Conservation (phyloP, 345 rosid species). For the Bruguiera gymnorhiza region DNA sequence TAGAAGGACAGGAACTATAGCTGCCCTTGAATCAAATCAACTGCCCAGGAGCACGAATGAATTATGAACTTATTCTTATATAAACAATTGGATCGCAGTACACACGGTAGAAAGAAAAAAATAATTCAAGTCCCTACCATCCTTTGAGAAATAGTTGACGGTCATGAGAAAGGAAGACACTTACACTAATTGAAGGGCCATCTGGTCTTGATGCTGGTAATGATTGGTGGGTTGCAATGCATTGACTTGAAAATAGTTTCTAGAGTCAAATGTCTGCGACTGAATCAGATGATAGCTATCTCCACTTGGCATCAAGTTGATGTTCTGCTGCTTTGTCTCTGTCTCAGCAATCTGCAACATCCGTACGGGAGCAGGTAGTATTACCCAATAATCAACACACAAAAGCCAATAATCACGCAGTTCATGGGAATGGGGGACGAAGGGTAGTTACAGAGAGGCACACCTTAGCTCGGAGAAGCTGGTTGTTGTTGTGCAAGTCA, state of each 20-base stretch:
- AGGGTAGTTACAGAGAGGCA: neutral
- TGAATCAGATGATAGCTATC: slow-evolving; percentile 56
- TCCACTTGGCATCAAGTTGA: slow-evolving; percentile 82
- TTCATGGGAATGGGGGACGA: too few relatives aligned
- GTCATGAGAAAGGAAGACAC: slow-evolving; percentile 1
- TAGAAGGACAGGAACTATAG: neutral
- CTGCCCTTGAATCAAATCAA: slow-evolving; percentile 9
- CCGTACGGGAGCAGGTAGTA: too few relatives aligned
- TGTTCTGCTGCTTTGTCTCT: slow-evolving; percentile 66
- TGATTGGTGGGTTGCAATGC: slow-evolving; percentile 72
- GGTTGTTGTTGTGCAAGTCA: slow-evolving; percentile 92
- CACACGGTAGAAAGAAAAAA: too few relatives aligned
- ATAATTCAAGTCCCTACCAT: too few relatives aligned
- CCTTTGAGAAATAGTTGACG: too few relatives aligned
- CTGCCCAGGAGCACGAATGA: slow-evolving; percentile 12
- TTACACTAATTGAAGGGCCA: slow-evolving; percentile 85
- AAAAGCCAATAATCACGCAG: too few relatives aligned
- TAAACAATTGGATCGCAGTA: too few relatives aligned
- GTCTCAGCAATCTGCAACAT: slow-evolving; percentile 66
- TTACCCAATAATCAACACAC: too few relatives aligned
- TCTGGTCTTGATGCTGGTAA: slow-evolving; percentile 65
- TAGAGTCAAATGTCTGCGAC: slow-evolving; percentile 59
- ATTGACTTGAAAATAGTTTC: slow-evolving; percentile 75
- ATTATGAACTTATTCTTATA: too few relatives aligned
- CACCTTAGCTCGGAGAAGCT: slow-evolving; percentile 93